Evolutionary conservation across 371 early-diverging fungal genomes (phyloP).

Genomic region (Umbelopsis sp.): DNA sequence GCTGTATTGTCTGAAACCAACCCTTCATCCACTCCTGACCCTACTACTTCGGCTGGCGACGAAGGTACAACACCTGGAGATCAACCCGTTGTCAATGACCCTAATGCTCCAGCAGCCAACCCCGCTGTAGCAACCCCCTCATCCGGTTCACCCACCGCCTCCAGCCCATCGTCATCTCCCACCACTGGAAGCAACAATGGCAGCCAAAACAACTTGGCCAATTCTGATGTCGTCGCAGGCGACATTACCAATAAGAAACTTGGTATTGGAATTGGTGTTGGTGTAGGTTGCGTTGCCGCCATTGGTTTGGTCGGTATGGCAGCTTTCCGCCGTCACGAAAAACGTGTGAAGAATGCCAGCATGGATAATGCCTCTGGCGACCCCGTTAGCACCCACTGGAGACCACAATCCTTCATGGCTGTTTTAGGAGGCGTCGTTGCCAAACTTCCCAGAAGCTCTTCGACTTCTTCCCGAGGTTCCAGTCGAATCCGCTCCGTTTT

Average conservation of each 20-base stretch:
- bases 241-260: slow-evolving; percentile 36
- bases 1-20: not conserved
- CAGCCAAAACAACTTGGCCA: slow-evolving; percentile 19
- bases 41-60: slow-evolving; percentile 13
- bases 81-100: slow-evolving; percentile 12
- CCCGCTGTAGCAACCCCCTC: not conserved
- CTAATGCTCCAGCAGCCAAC: not conserved
- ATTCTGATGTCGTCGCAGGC: slow-evolving; percentile 30
- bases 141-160: not conserved
- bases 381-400: slow-evolving; percentile 43
- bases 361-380: slow-evolving; percentile 17
- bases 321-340: slow-evolving; percentile 33
- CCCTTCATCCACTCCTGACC: not conserved
- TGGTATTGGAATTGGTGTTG: slow-evolving; percentile 49
- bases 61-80: slow-evolving; percentile 1
- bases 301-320: slow-evolving; percentile 45
- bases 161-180: slow-evolving; percentile 5
- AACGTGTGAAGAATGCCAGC: slow-evolving; percentile 17
- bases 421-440: slow-evolving; percentile 49
- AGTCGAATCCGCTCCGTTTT: slow-evolving; percentile 41
- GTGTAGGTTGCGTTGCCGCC: slow-evolving; percentile 48
- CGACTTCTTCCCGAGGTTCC: not conserved
- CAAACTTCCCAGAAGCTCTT: slow-evolving; percentile 38
- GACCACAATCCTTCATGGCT: slow-evolving; percentile 53
- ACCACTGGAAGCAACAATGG: slow-evolving; percentile 3